phyloP scores from a whole-genome alignment of 257 asterid species.

The Vinca minor region DNA sequence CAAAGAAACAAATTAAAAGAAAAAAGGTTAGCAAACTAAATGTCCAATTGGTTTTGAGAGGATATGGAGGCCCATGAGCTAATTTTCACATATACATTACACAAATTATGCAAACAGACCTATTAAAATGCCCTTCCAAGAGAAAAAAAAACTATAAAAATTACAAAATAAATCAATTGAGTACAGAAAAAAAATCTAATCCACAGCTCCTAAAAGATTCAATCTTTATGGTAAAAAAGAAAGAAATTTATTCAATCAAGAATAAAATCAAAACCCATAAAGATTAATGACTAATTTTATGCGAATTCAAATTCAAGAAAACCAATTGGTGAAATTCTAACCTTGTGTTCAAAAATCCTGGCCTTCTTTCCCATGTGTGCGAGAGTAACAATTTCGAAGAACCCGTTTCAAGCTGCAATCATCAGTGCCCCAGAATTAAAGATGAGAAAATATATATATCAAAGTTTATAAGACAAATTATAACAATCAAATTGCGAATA shows the following conservation, averaged over 20 bases:
- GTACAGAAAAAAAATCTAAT: no score
- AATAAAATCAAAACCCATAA: not conserved
- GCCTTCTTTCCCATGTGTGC: conserved; percentile 4
- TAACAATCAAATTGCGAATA: not conserved
- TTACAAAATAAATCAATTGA: not conserved
- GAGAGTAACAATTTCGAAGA: not conserved
- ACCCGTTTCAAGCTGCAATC: not conserved
- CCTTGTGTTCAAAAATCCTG: not conserved
- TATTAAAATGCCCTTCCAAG: no score
- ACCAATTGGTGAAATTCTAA: not conserved
- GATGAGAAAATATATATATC: no score
- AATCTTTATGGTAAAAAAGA: not conserved
- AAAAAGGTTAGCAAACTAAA: conserved; percentile 9
- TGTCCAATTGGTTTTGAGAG: no score
- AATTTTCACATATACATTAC: not conserved
- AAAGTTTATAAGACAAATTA: not conserved
- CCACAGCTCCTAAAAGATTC: not conserved
- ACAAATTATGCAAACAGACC: not conserved
- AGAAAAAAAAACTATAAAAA: no score
- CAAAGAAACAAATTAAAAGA: conserved; percentile 1
- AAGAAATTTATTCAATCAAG: not conserved
- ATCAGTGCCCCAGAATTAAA: not conserved
- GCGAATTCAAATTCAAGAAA: no score
- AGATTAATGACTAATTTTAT: not conserved
- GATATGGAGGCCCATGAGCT: no score